Evolutionary conservation across 1,284 basidiomycete genomes (phyloP), one percentile per base, ranked within the genome.

Genomic region (Melampsora americana): DNA sequence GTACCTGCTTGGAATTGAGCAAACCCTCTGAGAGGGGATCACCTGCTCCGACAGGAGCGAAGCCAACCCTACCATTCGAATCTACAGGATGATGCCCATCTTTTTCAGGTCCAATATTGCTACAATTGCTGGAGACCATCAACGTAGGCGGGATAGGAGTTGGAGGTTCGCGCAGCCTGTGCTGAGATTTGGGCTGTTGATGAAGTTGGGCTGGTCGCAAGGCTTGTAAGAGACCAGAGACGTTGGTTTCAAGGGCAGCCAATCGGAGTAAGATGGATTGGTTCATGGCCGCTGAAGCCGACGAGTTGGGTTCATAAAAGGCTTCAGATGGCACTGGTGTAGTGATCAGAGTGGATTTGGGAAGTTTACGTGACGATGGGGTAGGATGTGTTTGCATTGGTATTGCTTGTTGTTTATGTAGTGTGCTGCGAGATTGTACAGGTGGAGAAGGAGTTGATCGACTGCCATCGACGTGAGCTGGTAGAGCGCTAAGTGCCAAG

Each of bases 171-270:
- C 28, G 32, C n/a, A 62, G 18, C 20, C 61, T 28, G 48, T 48
- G 44, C 30, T 48, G 35, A 28, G 20, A 61, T 62, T 28, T 30
- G 56, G 65, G 30, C 11, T 48, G 35, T 30, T 68, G 73, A 20
- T 67, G 73, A n/a, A 28, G 53, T 23, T 28, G 53, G 53, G n/a
- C 53, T 2, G 73, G 32, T 5, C 66, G 73, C 30, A 75, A 65
- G 26, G 53, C 66, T 62, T 75, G 73, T 46, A 75, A 65, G 5
- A 75, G 44, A n/a, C 66, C 66, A 35, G 73, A 67, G 35, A 75
- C 73, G 32, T 65, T 75, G 53, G 67, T 75, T 32, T 75, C 73
- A 20, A 75, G 59, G 1, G 73, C 65, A 26, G 73, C 65, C 30
- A 75, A 50, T 28, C 73, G 66, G 18, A 68, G 35, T 20, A 68